Evolutionary conservation across 2,329 filamentous ascomycete genomes (phyloP).

Genomic region (Aspergillus ochraceoroseus): DNA sequence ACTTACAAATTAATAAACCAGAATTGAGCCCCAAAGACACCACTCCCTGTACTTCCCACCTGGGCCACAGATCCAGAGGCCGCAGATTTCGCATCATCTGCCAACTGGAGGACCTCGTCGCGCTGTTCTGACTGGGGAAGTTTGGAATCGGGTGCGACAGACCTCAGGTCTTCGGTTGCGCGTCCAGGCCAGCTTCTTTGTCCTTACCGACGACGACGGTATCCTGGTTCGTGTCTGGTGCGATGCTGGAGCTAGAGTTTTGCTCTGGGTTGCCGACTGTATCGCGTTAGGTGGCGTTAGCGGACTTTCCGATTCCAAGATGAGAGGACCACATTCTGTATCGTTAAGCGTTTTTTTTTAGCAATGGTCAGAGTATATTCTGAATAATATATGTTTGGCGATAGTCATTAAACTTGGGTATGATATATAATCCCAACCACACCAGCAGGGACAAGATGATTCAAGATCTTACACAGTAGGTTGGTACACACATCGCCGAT

Average conservation of each 20-base stretch:
- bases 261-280: background rate
- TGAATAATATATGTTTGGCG: no score
- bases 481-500: no score
- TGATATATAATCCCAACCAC: no score
- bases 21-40: constrained; percentile 8
- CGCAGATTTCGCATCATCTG: background rate
- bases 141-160: no score
- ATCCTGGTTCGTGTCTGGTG: constrained; percentile 1
- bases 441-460: no score
- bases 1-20: no score
- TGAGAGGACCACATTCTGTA: constrained; percentile 6
- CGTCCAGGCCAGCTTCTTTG: no score
- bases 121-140: constrained; percentile 3
- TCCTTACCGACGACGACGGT: constrained; percentile 4
- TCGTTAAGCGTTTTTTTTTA: no score
- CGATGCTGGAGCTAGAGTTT: constrained; percentile 10
- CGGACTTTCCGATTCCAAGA: constrained; percentile 2
- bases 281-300: constrained; percentile 1
- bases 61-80: constrained; percentile 1
- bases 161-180: no score
- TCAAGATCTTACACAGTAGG: no score
- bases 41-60: constrained; percentile 3
- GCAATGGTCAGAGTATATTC: no score
- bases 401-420: no score
- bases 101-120: background rate